phyloP scores from a whole-genome alignment of 73 alveolate genomes.

The Stentor coeruleus region DNA sequence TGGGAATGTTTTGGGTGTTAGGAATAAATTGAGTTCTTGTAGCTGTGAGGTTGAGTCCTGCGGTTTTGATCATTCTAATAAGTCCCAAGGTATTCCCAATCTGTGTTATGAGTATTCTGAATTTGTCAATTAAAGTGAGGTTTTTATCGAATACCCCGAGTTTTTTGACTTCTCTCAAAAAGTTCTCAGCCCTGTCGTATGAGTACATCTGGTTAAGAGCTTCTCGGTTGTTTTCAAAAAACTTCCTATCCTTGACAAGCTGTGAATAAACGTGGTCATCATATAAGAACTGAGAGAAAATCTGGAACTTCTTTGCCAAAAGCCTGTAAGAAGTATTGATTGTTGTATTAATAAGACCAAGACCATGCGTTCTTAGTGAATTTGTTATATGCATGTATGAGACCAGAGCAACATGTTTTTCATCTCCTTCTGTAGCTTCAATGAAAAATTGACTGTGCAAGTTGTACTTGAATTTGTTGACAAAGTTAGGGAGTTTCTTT shows the following conservation, averaged over 20 bases:
- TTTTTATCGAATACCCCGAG: conserved; percentile 83
- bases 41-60: conserved; percentile 86
- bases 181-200: conserved; percentile 78
- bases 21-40: conserved; percentile 83
- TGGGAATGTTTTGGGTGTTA: conserved; percentile 46
- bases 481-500: conserved; percentile 75
- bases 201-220: conserved; percentile 84
- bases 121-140: conserved; percentile 72
- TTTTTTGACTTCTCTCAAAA: conserved; percentile 76
- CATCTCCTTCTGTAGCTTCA: conserved; percentile 39
- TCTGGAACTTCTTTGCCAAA: conserved; percentile 63
- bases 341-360: conserved; percentile 91
- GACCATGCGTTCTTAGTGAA: conserved; percentile 96
- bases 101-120: conserved; percentile 84
- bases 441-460: conserved; percentile 89
- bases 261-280: conserved; percentile 91
- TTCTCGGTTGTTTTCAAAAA: conserved; percentile 82
- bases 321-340: conserved; percentile 89
- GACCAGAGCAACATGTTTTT: conserved; percentile 15
- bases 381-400: conserved; percentile 59
- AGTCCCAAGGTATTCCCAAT: conserved; percentile 96
- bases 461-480: conserved; percentile 86
- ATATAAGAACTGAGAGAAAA: conserved; percentile 76
- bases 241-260: conserved; percentile 83
- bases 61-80: conserved; percentile 91